phyloP scores from a whole-genome alignment of 352 stramenopile genomes.

The Globisporangium acanthophoron region DNA sequence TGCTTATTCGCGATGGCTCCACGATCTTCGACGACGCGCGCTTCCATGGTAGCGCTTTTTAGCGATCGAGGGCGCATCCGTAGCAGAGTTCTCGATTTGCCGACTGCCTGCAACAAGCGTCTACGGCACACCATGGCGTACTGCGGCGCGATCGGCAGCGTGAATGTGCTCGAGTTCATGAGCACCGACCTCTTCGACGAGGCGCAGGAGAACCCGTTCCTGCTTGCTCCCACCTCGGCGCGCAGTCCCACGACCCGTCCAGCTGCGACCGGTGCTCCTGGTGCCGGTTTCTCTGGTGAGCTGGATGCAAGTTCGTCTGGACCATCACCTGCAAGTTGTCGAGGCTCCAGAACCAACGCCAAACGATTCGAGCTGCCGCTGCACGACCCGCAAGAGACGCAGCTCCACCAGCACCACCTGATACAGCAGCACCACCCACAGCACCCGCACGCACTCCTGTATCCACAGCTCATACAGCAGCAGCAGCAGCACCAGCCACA shows the following conservation, averaged over 20 bases:
- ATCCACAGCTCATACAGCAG: not conserved
- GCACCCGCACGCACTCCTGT: not conserved
- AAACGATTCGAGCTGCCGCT: conserved; percentile 27
- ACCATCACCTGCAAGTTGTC: not conserved
- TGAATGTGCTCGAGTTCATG: conserved; percentile 65
- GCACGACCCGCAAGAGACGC: conserved; percentile 19
- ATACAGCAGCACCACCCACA: not conserved
- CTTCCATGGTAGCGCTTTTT: not conserved
- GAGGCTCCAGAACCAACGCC: not conserved
- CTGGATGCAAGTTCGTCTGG: not conserved
- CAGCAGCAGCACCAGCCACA: too few relatives aligned
- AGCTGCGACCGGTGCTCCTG: not conserved
- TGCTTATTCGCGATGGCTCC: too few relatives aligned
- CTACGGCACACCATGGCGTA: conserved; percentile 24
- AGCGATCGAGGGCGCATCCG: not conserved
- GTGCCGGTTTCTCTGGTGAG: not conserved
- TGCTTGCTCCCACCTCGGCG: conserved; percentile 20
- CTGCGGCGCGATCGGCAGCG: conserved; percentile 53
- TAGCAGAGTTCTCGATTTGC: not conserved
- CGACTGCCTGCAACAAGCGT: not conserved
- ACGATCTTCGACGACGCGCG: too few relatives aligned
- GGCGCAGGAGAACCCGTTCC: conserved; percentile 63
- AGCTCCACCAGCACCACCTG: not conserved
- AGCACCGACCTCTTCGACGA: conserved; percentile 70
- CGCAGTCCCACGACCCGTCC: not conserved